phyloP scores from a whole-genome alignment of 352 stramenopile genomes.

The Phytophthora constricta region DNA sequence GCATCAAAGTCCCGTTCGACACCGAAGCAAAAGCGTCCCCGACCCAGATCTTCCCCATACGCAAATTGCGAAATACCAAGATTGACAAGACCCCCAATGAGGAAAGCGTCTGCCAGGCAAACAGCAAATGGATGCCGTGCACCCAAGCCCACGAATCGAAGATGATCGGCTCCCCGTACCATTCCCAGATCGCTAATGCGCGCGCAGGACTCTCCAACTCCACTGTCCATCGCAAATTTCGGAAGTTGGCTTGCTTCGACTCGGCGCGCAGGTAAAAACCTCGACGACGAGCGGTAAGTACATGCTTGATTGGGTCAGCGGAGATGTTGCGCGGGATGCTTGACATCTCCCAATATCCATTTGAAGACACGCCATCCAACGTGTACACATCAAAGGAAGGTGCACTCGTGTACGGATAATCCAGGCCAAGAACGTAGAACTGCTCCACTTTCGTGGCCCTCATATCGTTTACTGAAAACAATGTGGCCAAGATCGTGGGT shows the following conservation, averaged over 20 bases:
- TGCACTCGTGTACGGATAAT: constrained; percentile 33
- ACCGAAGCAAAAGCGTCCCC: constrained; percentile 51
- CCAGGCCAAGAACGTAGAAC: constrained; percentile 29
- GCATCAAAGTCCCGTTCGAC: constrained; percentile 30
- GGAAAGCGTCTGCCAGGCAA: constrained; percentile 37
- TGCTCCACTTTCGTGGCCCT: constrained; percentile 21
- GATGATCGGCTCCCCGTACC: constrained; percentile 18
- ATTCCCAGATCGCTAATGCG: constrained; percentile 20
- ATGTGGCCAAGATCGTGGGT: constrained; percentile 23
- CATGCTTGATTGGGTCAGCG: constrained; percentile 24
- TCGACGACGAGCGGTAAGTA: constrained; percentile 36
- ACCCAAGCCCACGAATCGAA: constrained; percentile 47
- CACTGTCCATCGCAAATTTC: constrained; percentile 33
- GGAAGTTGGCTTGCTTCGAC: constrained; percentile 47
- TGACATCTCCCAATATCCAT: constrained; percentile 32
- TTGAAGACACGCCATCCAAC: constrained; percentile 13
- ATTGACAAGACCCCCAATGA: constrained; percentile 38
- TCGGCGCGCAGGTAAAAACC: constrained; percentile 46
- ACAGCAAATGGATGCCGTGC: constrained; percentile 41
- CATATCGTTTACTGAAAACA: constrained; percentile 42
- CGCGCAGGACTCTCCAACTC: constrained; percentile 26
- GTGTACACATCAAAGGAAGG: constrained; percentile 22
- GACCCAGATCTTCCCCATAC: constrained; percentile 45
- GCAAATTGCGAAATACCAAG: constrained; percentile 34
- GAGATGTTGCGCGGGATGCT: constrained; percentile 20